A percentile compares a stretch with the other conserved stretches of the same genome.
Evolutionary conservation across 257 asterid species (phyloP).

Genomic region (Parsonsia alboflavescens): DNA sequence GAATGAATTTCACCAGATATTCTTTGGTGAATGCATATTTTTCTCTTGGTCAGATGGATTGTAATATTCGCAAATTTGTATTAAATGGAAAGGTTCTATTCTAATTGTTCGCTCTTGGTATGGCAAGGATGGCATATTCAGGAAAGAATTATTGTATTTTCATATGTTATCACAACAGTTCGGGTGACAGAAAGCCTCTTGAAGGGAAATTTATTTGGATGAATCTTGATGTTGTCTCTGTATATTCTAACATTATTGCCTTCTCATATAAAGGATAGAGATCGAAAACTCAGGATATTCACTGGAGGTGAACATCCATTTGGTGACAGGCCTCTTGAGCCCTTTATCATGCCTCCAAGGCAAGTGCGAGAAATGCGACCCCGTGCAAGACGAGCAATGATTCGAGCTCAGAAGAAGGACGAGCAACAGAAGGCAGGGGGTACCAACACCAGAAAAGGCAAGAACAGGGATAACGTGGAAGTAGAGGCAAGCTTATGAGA

Average conservation of each 20-base stretch:
- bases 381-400: slow-evolving; percentile 75
- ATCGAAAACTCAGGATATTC: slow-evolving; percentile 86
- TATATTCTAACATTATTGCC: not conserved
- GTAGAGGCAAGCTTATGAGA: slow-evolving; percentile 35
- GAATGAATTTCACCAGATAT: not conserved
- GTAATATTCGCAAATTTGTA: not conserved
- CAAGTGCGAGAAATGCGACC: slow-evolving; percentile 95
- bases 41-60: not conserved
- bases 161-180: not conserved
- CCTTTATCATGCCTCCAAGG: slow-evolving; percentile 73
- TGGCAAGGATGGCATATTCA: not conserved
- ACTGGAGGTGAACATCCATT: slow-evolving; percentile 80
- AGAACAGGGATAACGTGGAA: slow-evolving; percentile 44
- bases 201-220: not conserved
- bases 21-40: not conserved
- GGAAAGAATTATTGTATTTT: not conserved
- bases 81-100: not conserved
- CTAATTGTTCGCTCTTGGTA: not conserved
- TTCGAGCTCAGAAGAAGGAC: slow-evolving; percentile 91
- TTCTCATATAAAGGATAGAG: slow-evolving; percentile 59
- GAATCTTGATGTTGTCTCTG: not conserved
- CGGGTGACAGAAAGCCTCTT: not conserved
- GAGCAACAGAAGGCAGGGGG: slow-evolving; percentile 57
- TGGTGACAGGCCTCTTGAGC: slow-evolving; percentile 67
- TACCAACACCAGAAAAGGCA: slow-evolving; percentile 50